These are phyloP conservation scores for Neurospora sublineolata DNA, from an alignment of 495 filamentous ascomycete species.

Conservation along the genomic window DNA sequence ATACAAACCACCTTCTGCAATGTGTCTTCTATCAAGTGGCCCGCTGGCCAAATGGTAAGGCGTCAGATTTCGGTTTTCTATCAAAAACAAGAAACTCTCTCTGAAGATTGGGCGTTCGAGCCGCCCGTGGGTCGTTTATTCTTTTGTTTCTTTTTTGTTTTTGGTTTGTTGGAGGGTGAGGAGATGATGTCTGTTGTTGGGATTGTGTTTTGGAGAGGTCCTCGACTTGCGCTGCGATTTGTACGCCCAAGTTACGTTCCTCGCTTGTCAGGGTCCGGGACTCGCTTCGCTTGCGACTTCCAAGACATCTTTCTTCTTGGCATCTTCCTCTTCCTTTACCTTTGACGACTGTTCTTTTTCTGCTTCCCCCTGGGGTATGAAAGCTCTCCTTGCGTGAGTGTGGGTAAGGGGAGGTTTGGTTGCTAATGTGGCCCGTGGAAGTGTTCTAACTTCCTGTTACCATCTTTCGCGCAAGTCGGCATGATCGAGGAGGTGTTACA, in stretches of 20 bases:
- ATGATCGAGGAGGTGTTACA: neutral
- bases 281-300: neutral
- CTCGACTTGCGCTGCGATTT: no score
- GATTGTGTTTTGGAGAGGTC: neutral
- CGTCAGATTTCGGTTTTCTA: conserved; percentile 7
- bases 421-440: neutral
- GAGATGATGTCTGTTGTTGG: neutral
- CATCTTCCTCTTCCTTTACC: neutral
- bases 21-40: neutral
- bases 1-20: neutral
- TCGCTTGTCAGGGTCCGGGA: neutral
- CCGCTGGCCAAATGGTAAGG: conserved; percentile 19
- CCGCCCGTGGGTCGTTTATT: neutral
- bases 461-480: neutral
- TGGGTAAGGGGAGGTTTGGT: neutral
- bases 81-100: neutral
- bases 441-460: neutral
- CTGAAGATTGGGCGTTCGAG: neutral
- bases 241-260: no score
- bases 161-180: neutral
- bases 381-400: neutral
- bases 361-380: neutral
- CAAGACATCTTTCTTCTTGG: no score
- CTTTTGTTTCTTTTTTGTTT: neutral
- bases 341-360: neutral